Evolutionary conservation across 2,329 filamentous ascomycete genomes (phyloP).

Genomic region (Alternaria arborescens): DNA sequence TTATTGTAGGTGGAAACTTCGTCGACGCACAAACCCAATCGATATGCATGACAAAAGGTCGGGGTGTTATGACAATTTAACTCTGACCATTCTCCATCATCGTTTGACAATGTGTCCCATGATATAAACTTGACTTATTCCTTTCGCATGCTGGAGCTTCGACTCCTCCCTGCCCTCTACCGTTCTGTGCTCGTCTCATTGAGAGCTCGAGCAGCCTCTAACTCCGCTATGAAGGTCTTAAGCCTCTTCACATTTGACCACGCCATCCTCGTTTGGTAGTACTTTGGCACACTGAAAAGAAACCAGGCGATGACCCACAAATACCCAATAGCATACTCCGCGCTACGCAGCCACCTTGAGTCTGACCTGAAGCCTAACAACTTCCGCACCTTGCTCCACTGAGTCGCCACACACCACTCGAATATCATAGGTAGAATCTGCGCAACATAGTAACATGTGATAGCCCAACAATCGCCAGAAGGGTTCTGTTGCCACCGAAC

Average conservation of each 20-base stretch:
- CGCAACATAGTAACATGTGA: slow-evolving; percentile 24
- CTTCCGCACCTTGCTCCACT: slow-evolving; percentile 12
- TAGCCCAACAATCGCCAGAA: slow-evolving; percentile 19
- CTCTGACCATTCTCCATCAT: background rate
- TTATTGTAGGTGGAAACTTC: background rate
- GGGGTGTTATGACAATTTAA: background rate
- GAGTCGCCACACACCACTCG: slow-evolving; percentile 17
- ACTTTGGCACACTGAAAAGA: slow-evolving; percentile 28
- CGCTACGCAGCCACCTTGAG: background rate
- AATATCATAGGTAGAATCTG: slow-evolving; percentile 31
- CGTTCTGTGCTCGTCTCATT: background rate
- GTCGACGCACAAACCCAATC: background rate
- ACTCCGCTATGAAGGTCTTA: background rate
- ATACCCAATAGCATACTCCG: slow-evolving; percentile 25
- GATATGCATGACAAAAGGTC: background rate
- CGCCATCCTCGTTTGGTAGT: slow-evolving; percentile 12
- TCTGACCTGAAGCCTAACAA: slow-evolving; percentile 5
- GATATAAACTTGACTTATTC: background rate
- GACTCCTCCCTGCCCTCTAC: background rate
- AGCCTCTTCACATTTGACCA: slow-evolving; percentile 23
- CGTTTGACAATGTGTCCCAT: background rate
- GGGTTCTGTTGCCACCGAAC: slow-evolving; percentile 21
- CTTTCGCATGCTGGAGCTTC: background rate
- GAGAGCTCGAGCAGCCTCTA: background rate
- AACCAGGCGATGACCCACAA: slow-evolving; percentile 28